Evolutionary conservation across 2,329 filamentous ascomycete species (phyloP).

Genomic region (Diaporthe sp.): DNA sequence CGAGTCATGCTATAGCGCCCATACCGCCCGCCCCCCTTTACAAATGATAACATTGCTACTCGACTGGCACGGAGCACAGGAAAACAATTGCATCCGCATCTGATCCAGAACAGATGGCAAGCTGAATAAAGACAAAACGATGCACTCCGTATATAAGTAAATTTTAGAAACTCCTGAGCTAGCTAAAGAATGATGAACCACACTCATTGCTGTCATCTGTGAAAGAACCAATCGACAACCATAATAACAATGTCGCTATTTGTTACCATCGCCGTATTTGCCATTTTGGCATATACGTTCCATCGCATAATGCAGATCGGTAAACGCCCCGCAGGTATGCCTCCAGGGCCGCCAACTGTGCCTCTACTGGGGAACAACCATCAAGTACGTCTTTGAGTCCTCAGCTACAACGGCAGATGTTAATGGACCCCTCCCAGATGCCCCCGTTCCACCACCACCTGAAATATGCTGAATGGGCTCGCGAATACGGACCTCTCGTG

Average conservation of each 20-base stretch:
- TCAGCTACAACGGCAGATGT: background rate
- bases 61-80: background rate
- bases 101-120: background rate
- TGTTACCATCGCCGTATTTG: background rate
- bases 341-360: background rate
- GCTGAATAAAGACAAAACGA: background rate
- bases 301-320: background rate
- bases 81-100: background rate
- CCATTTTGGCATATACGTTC: background rate
- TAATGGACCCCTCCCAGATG: background rate
- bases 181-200: no score
- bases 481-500: background rate
- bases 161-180: background rate
- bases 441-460: slow-evolving; percentile 9
- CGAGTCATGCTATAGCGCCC: background rate
- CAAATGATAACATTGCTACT: no score
- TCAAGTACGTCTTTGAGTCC: background rate
- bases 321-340: background rate
- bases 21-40: background rate
- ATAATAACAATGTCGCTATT: background rate
- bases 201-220: no score
- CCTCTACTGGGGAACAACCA: background rate
- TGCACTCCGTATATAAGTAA: background rate
- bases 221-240: background rate
- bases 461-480: background rate